phyloP scores from a whole-genome alignment of 805 yeast species.

The Wickerhamiella nectarea region DNA sequence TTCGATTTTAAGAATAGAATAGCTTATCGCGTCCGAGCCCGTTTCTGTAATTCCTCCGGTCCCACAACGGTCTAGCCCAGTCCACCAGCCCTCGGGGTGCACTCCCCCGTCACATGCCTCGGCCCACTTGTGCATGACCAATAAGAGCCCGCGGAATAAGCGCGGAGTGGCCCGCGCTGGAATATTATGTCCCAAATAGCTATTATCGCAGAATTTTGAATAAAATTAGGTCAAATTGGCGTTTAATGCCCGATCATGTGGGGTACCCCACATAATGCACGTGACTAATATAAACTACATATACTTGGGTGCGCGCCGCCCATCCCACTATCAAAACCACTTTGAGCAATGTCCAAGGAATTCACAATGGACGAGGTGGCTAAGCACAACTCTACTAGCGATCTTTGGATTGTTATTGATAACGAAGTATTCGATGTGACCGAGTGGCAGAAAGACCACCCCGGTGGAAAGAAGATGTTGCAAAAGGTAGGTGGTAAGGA shows the following conservation, averaged over 20 bases:
- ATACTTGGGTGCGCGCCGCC: background rate
- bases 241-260: too few species aligned
- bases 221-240: too few species aligned
- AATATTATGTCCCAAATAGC: too few species aligned
- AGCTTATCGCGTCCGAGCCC: too few species aligned
- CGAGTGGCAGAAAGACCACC: conserved; percentile 61
- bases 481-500: conserved; percentile 68
- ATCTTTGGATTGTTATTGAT: conserved; percentile 73
- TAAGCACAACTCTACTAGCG: conserved; percentile 58
- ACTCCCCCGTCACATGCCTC: conserved; percentile 1
- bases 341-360: conserved; percentile 14
- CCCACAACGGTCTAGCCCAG: background rate
- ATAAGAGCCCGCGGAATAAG: background rate
- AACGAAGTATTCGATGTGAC: conserved; percentile 70
- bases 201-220: too few species aligned
- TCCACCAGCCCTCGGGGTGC: background rate
- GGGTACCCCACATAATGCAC: background rate
- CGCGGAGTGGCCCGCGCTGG: background rate
- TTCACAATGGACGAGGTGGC: conserved; percentile 38
- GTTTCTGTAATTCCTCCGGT: background rate
- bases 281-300: background rate
- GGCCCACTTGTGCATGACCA: conserved; percentile 1
- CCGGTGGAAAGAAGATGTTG: conserved; percentile 65
- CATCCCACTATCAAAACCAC: conserved; percentile 7
- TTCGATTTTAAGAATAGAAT: too few species aligned